Base-by-base conservation (phyloP, 1,139 yeast genomes). In the Hyphopichia wangnamkhiaoensis region DNA sequence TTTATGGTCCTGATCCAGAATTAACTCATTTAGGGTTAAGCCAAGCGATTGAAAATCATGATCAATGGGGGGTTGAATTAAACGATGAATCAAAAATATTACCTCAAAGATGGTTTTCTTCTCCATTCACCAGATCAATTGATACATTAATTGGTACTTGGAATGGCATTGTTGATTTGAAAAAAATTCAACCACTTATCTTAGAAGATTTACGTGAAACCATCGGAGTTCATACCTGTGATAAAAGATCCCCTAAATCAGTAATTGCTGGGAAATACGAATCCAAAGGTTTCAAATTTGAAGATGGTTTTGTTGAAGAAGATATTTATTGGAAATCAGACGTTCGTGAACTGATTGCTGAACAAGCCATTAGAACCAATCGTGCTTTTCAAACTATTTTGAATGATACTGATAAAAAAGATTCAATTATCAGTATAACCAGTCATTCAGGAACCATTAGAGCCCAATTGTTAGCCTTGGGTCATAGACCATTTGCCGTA, bases 1-100 rank as follows among this genome's bases (percentile, higher is more conserved):
- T 61, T 3, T 72, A 76, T 76, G 79, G 71, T 2, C 77, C 77
- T 0, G 78, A 72, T 48, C 74, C 78, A 1, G 61, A 59, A 33
- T 65, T 72, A 48, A 71, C 76, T 5, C 65, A 61, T 3, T 56
- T 65, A 44, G 77, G 77, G 2, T 44, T 57, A 29, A 49, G 52
- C 18, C 76, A 71, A 47, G 78, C 78, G n/a, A 52, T 52, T 36
- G 61, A 50, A 21, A 64, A 63, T 40, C 48, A 52, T 30, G 28
- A 38, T 34, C 58, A 51, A 18, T 55, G 69, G 65, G 47, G 51
- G 37, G 32, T 45, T 29, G 61, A 63, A 46, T 39, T 61, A 31
- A 40, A 46, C 26, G 42, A 48, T 35, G n/a, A 39, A 34, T 49
- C 58, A 4, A 54, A 56, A 18, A 55, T 52, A 16, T 38, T 50